Conservation (phyloP, 192 early-diverging fungal species). For the Gaertneriomyces semiglobifer region DNA sequence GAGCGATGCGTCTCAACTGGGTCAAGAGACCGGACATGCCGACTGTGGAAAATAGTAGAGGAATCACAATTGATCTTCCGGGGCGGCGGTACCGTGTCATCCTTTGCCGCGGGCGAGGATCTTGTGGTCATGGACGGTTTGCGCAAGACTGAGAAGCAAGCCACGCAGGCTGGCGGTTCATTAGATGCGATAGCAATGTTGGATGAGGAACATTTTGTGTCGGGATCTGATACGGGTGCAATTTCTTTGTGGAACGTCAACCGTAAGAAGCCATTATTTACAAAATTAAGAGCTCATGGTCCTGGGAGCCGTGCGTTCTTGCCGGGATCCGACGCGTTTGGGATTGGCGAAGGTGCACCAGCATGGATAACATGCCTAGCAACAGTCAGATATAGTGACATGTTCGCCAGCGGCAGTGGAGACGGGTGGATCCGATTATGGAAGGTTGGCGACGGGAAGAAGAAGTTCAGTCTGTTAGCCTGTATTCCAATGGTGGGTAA, state of each 20-base stretch:
- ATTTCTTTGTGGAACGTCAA: slow-evolving; percentile 90
- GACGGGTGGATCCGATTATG: slow-evolving; percentile 87
- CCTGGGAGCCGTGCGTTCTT: neutral
- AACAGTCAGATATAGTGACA: slow-evolving; percentile 75
- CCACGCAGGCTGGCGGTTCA: slow-evolving; percentile 44
- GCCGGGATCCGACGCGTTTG: neutral
- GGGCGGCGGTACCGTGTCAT: slow-evolving; percentile 55
- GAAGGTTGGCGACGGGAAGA: slow-evolving; percentile 71
- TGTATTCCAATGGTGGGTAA: slow-evolving; percentile 61
- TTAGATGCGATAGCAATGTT: slow-evolving; percentile 87
- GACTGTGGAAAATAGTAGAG: slow-evolving; percentile 95
- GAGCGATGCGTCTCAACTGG: slow-evolving; percentile 91
- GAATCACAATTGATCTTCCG: slow-evolving; percentile 91
- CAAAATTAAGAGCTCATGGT: slow-evolving; percentile 74
- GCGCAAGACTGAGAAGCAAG: slow-evolving; percentile 35
- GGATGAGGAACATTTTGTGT: slow-evolving; percentile 91
- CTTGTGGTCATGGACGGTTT: slow-evolving; percentile 47
- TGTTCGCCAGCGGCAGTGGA: slow-evolving; percentile 85
- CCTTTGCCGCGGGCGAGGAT: slow-evolving; percentile 35
- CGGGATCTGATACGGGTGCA: slow-evolving; percentile 82
- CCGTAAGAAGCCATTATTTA: slow-evolving; percentile 90
- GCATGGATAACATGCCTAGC: slow-evolving; percentile 78
- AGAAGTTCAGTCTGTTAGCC: slow-evolving; percentile 56
- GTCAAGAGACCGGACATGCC: slow-evolving; percentile 80
- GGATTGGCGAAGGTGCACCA: slow-evolving; percentile 11